Percentiles rank a stretch among this genome's conserved stretches.
phyloP scores from a whole-genome alignment of 108 stramenopile genomes.

The Skeletonema tropicum region DNA sequence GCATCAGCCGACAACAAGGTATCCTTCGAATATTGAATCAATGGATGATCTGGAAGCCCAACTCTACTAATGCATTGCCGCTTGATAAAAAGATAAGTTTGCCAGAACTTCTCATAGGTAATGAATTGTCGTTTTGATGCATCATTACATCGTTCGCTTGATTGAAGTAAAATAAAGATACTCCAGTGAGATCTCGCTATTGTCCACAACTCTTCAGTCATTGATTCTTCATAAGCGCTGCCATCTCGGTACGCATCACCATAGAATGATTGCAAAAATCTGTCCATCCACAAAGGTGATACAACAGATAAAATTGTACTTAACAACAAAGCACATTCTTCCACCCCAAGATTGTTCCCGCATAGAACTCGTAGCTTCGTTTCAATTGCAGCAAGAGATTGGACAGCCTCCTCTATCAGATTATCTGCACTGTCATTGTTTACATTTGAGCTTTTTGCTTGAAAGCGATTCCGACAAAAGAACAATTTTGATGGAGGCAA shows the following conservation, averaged over 20 bases:
- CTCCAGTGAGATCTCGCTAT: conserved; percentile 39
- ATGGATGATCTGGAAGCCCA: conserved; percentile 20
- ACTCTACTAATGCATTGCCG: conserved; percentile 35
- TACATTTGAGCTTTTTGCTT: too few species aligned
- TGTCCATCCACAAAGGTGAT: conserved; percentile 18
- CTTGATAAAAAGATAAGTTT: conserved; percentile 36
- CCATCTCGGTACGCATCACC: neutral
- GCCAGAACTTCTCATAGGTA: conserved; percentile 18
- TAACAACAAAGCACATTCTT: conserved; percentile 44
- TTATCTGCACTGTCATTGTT: too few species aligned
- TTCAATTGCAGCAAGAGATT: conserved; percentile 24
- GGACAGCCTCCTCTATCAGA: conserved; percentile 10
- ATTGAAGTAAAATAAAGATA: neutral
- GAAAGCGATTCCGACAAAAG: conserved; percentile 47
- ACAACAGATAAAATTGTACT: conserved; percentile 28
- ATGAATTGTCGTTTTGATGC: conserved; percentile 11
- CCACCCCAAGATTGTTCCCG: conserved; percentile 19
- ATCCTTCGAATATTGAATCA: conserved; percentile 35
- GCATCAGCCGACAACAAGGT: conserved; percentile 26
- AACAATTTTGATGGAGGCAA: conserved; percentile 34
- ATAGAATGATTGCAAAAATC: neutral
- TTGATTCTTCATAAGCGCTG: conserved; percentile 34
- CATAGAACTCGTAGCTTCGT: conserved; percentile 10
- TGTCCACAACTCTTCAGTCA: conserved; percentile 48
- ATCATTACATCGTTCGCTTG: neutral